phyloP scores from a whole-genome alignment of 805 yeast species.

The Wickerhamomyces tratensis region DNA sequence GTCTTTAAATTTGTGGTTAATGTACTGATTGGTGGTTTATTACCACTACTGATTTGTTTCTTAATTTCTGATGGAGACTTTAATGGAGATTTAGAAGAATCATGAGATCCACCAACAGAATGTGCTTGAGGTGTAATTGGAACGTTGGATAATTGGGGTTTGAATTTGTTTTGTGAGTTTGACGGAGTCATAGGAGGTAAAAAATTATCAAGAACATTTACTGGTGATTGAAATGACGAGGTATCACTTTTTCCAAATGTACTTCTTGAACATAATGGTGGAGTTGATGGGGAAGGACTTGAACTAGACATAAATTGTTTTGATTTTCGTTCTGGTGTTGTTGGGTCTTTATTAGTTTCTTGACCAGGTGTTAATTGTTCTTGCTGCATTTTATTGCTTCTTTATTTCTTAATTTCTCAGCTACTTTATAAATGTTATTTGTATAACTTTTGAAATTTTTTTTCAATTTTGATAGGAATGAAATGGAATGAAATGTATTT shows the following conservation, averaged over 20 bases:
- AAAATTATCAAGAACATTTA: background rate
- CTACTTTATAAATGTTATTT: too few relatives aligned
- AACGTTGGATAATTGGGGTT: constrained; percentile 7
- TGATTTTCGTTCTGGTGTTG: background rate
- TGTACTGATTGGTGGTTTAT: constrained; percentile 28
- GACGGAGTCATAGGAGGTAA: background rate
- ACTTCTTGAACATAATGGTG: constrained; percentile 5
- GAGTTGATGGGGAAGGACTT: constrained; percentile 10
- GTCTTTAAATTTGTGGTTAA: constrained; percentile 29
- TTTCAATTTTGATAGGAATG: too few relatives aligned
- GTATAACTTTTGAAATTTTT: too few relatives aligned
- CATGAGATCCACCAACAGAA: too few relatives aligned
- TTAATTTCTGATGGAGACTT: constrained; percentile 15
- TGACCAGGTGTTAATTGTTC: too few relatives aligned
- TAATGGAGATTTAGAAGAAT: constrained; percentile 10
- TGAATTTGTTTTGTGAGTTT: background rate
- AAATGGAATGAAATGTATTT: too few relatives aligned
- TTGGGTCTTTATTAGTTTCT: background rate
- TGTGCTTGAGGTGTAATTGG: constrained; percentile 14
- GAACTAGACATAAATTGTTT: too few relatives aligned
- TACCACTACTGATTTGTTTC: constrained; percentile 13
- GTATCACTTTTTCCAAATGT: constrained; percentile 1
- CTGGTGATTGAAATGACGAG: constrained; percentile 11
- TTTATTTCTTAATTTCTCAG: too few relatives aligned
- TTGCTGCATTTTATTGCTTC: too few relatives aligned